phyloP scores from a whole-genome alignment of 257 asterid genomes.

The Solanum bukasovii region DNA sequence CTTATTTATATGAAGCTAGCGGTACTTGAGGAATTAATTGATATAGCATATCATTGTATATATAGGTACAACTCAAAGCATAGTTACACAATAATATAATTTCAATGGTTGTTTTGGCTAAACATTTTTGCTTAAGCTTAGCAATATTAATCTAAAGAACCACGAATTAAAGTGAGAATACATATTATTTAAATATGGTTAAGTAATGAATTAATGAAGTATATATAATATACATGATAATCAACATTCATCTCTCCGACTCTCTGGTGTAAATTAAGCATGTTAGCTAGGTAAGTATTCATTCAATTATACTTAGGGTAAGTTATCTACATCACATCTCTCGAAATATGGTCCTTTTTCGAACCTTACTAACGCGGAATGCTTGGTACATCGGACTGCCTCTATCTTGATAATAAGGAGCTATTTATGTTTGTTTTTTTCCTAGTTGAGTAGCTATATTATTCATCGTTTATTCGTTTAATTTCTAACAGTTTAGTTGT shows the following conservation, averaged over 20 bases:
- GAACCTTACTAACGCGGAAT: rapidly evolving
- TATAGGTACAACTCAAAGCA: neutral
- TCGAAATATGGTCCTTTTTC: neutral
- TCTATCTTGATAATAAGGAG: neutral
- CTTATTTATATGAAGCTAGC: neutral
- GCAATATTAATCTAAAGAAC: neutral
- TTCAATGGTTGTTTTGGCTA: neutral
- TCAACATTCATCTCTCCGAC: neutral
- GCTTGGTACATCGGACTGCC: neutral
- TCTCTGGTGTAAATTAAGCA: neutral
- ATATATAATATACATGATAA: neutral
- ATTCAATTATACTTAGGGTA: neutral
- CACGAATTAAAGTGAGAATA: neutral
- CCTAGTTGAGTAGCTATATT: neutral
- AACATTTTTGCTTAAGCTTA: neutral
- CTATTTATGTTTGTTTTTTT: neutral
- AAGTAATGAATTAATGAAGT: neutral
- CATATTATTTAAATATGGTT: neutral
- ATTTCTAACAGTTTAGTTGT: neutral
- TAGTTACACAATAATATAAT: neutral
- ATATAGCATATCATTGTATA: neutral
- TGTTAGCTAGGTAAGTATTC: neutral
- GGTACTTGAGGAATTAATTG: neutral
- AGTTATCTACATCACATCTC: neutral
- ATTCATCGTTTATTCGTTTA: neutral